These are phyloP conservation scores for Salix brachista DNA, from an alignment of 345 rosid species.

Conservation along the genomic window DNA sequence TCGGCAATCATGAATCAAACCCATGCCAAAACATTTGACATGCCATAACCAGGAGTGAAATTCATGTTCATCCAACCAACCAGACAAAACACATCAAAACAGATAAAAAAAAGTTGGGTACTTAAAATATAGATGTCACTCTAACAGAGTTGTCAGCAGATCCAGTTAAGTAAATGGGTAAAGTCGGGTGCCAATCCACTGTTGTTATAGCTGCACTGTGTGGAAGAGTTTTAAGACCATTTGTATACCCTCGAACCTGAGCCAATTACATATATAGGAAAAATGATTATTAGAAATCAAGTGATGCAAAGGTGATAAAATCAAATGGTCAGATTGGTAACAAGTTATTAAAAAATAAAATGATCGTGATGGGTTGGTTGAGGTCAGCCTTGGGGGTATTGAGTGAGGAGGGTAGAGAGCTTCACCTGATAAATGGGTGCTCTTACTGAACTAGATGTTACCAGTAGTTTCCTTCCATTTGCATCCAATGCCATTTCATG, in stretches of 20 bases:
- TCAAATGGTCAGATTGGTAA: neutral
- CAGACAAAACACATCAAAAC: neutral
- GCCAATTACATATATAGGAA: neutral
- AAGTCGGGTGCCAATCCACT: conserved; percentile 76
- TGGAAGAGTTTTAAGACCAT: conserved; percentile 54
- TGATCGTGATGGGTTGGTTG: no score
- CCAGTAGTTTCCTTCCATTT: conserved; percentile 43
- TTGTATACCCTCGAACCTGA: conserved; percentile 48
- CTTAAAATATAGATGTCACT: conserved; percentile 46
- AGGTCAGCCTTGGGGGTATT: no score
- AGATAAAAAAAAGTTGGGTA: neutral
- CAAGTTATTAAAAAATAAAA: no score
- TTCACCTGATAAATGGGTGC: conserved; percentile 62
- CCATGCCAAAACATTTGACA: neutral
- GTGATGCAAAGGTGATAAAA: neutral
- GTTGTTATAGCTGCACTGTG: conserved; percentile 58
- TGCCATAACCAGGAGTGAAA: neutral
- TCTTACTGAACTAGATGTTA: conserved; percentile 53
- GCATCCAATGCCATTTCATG: conserved; percentile 71
- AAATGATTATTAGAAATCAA: neutral
- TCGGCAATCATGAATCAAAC: no score
- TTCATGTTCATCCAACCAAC: neutral
- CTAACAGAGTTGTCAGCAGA: conserved; percentile 67
- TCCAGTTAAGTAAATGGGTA: conserved; percentile 64
- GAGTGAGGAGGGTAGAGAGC: neutral